Percentiles rank a stretch among this genome's conserved stretches.
Conservation (phyloP, 139 green algal species). For the Coccomyxa sp. region DNA sequence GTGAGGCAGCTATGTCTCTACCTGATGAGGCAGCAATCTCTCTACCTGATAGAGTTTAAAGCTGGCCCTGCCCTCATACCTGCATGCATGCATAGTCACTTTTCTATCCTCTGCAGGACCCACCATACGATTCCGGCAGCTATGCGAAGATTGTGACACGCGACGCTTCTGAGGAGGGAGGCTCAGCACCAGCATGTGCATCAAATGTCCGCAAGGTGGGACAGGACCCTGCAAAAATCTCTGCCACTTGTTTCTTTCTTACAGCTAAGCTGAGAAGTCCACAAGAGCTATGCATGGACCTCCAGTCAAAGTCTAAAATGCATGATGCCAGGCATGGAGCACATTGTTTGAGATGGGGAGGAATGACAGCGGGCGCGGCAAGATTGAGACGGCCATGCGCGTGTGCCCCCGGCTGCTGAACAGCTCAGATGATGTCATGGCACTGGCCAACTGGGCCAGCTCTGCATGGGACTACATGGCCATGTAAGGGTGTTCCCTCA, state of each 20-base stretch:
- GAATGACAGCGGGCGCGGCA: conserved; percentile 13
- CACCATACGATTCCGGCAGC: conserved; percentile 26
- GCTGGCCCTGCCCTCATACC: not conserved
- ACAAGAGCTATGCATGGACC: not conserved
- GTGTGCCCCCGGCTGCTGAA: conserved; percentile 27
- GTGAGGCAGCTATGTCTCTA: not conserved
- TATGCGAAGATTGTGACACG: conserved; percentile 48
- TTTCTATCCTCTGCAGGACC: not conserved
- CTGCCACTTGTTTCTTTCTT: not conserved
- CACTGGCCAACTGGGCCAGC: conserved; percentile 31
- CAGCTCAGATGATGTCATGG: conserved; percentile 22
- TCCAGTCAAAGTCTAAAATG: not conserved
- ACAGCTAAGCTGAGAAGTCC: not conserved
- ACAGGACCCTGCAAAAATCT: too few relatives aligned
- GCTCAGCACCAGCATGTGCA: conserved; percentile 17
- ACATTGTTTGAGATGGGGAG: conserved; percentile 16
- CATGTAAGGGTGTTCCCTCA: not conserved
- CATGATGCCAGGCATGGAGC: conserved; percentile 15
- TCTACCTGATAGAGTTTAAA: not conserved
- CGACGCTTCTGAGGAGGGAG: conserved; percentile 30
- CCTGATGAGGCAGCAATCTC: not conserved
- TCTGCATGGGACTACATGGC: conserved; percentile 44
- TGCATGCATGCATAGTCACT: not conserved
- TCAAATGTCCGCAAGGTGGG: conserved; percentile 14
- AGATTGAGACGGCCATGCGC: conserved; percentile 19